Evolutionary conservation across 345 rosid species (phyloP), one percentile per base, ranked within the genome.

Genomic region (Draba incana): DNA sequence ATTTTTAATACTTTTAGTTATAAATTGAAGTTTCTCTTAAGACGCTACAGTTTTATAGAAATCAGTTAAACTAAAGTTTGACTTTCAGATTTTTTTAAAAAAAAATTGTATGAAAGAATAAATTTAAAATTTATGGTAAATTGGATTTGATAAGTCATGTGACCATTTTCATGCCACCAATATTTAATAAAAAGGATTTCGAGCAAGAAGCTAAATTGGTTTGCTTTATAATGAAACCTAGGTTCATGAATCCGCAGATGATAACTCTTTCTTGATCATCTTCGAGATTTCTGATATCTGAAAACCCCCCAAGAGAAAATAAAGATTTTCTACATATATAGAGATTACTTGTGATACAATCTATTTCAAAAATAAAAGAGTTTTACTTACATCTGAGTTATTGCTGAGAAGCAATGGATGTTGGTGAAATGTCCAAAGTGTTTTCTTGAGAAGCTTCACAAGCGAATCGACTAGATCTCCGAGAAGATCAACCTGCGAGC

Each of bases 381-480:
- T 7, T 27, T 1, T 52, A 44, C 74, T 77, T 64, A 81, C 92
- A 80, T 80, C 84, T 48, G 79, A 76, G 74, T 78, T 25, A 15
- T 81, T 83, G 44, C 77, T 77, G 61, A 84, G 48, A 41, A 75
- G 68, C 6, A 74, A 76, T 50, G 90, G 74, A 67, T 78, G 57
- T 23, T 71, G 81, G 67, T 48, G 55, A 13, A 92, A 74, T 49
- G 71, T 73, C 52, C 48, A 48, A 72, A 84, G 81, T 66, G 81
- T 77, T 81, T 75, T 83, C 75, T 85, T 73, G 12, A 92, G 89
- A 27, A 84, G 55, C 60, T 56, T 62, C 60, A 71, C 57, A 13
- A 83, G 89, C 4, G 15, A 64, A 24, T 90, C 96, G 12, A 90
- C 98, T 81, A 85, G 96, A 78, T 92, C 87, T 0, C 88, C 97